Conservation (phyloP, 495 filamentous ascomycete species). For the Xylaria cubensis region DNA sequence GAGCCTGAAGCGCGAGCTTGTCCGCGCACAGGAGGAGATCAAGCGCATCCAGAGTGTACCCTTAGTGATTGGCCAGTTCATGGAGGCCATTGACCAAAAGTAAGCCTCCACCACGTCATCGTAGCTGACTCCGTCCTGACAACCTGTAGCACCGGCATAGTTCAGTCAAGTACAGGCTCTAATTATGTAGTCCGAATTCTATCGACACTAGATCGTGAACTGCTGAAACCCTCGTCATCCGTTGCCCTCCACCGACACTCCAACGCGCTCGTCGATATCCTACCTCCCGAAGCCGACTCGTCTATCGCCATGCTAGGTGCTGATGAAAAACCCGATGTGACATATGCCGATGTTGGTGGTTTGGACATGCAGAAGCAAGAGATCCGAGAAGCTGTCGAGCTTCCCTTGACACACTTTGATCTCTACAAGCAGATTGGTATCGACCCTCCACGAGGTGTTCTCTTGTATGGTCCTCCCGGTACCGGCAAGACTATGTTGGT, state of each 20-base stretch:
- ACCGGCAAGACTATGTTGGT: constrained; percentile 99
- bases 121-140: constrained; percentile 9
- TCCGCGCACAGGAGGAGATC: constrained; percentile 98
- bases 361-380: constrained; percentile 99
- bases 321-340: constrained; percentile 97
- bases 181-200: constrained; percentile 99
- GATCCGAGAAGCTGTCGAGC: constrained; percentile 95
- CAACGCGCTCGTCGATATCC: constrained; percentile 96
- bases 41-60: constrained; percentile 99
- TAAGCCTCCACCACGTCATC: constrained; percentile 50
- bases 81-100: constrained; percentile 99
- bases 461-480: constrained; percentile 94
- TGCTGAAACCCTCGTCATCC: constrained; percentile 95
- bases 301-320: constrained; percentile 97
- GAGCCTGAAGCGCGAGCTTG: constrained; percentile 95
- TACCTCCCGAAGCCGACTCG: constrained; percentile 96
- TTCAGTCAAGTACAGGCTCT: constrained; percentile 96
- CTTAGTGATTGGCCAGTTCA: constrained; percentile 97
- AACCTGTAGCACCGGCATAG: constrained; percentile 85
- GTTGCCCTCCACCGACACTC: constrained; percentile 98
- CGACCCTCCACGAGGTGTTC: constrained; percentile 93
- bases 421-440: constrained; percentile 99
- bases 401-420: constrained; percentile 95
- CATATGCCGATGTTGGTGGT: constrained; percentile 96
- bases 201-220: constrained; percentile 96